Percentiles rank a stretch among this genome's conserved stretches.
phyloP scores from a whole-genome alignment of 2,329 filamentous ascomycete genomes.

The Trichoderma hamatum region DNA sequence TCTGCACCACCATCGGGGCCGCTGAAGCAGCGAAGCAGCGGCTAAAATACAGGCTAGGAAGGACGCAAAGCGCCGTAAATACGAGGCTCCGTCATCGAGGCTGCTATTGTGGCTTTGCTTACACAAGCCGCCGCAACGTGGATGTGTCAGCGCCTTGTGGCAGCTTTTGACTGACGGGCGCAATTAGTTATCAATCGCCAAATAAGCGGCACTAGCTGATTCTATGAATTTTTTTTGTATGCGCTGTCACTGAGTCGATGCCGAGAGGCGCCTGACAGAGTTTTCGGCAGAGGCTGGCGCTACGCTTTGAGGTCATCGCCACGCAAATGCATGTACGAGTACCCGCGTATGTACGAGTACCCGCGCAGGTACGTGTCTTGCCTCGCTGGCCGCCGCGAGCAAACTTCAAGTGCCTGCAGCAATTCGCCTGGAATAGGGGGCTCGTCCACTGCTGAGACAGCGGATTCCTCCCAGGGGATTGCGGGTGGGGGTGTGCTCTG shows the following conservation, averaged over 20 bases:
- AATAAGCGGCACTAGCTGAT: background rate
- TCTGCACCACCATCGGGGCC: background rate
- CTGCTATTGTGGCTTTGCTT: constrained; percentile 10
- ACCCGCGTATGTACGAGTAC: background rate
- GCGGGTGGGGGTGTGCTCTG: constrained; percentile 8
- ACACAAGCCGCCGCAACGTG: constrained; percentile 5
- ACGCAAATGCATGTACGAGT: background rate
- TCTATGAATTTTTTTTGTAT: background rate
- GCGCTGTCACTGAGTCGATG: constrained; percentile 8
- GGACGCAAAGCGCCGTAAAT: background rate
- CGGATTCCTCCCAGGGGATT: constrained; percentile 24
- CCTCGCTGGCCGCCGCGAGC: background rate
- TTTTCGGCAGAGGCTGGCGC: constrained; percentile 18
- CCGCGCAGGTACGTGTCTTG: background rate
- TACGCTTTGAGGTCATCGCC: background rate
- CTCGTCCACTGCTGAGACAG: constrained; percentile 21
- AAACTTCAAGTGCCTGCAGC: background rate
- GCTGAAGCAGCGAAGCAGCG: constrained; percentile 18
- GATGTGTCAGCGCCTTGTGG: constrained; percentile 11
- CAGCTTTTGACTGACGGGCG: background rate
- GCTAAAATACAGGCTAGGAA: constrained; percentile 6
- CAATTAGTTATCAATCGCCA: background rate
- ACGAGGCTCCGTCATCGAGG: constrained; percentile 20
- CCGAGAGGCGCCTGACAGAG: constrained; percentile 4
- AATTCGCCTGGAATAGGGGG: constrained; percentile 16